Conservation (phyloP, 2,329 filamentous ascomycete genomes). For the Aureobasidium sp. region DNA sequence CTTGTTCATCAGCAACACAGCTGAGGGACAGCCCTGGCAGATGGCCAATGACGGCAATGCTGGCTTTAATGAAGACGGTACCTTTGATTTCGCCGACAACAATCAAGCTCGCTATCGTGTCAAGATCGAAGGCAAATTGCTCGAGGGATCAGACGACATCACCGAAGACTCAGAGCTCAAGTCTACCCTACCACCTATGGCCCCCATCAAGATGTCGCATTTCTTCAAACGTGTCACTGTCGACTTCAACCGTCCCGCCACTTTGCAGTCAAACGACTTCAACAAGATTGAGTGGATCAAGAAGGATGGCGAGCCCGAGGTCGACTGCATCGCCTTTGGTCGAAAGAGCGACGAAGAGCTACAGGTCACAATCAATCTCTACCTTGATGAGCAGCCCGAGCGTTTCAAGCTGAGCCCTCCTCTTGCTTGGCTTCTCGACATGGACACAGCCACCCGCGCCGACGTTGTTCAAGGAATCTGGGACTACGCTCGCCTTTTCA, state of each 20-base stretch:
- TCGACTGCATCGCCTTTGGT: slow-evolving; percentile 87
- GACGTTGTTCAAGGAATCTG: slow-evolving; percentile 87
- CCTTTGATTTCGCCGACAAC: slow-evolving; percentile 71
- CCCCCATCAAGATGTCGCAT: slow-evolving; percentile 42
- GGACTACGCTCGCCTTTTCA: slow-evolving; percentile 85
- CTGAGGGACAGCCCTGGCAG: slow-evolving; percentile 93
- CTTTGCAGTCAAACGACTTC: slow-evolving; percentile 57
- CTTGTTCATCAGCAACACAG: slow-evolving; percentile 92
- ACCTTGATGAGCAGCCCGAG: slow-evolving; percentile 76
- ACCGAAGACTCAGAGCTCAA: slow-evolving; percentile 26
- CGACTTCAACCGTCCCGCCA: slow-evolving; percentile 45
- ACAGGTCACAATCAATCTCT: slow-evolving; percentile 82
- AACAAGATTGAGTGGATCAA: slow-evolving; percentile 79
- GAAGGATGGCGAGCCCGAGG: slow-evolving; percentile 53
- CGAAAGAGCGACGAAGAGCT: slow-evolving; percentile 85
- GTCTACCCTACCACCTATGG: background rate
- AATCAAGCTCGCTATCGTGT: slow-evolving; percentile 76
- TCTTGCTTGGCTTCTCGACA: slow-evolving; percentile 77
- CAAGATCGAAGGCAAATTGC: slow-evolving; percentile 79
- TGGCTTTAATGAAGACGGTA: slow-evolving; percentile 56
- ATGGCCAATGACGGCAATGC: slow-evolving; percentile 36
- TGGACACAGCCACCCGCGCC: slow-evolving; percentile 75
- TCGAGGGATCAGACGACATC: slow-evolving; percentile 47
- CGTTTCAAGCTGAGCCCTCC: slow-evolving; percentile 70
- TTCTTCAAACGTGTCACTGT: slow-evolving; percentile 77